A percentile compares a stretch with the other conserved stretches of the same genome.
These are phyloP conservation scores for Camptophora hylomeconis DNA, from an alignment of 2,329 filamentous ascomycete species.

Conservation along the genomic window DNA sequence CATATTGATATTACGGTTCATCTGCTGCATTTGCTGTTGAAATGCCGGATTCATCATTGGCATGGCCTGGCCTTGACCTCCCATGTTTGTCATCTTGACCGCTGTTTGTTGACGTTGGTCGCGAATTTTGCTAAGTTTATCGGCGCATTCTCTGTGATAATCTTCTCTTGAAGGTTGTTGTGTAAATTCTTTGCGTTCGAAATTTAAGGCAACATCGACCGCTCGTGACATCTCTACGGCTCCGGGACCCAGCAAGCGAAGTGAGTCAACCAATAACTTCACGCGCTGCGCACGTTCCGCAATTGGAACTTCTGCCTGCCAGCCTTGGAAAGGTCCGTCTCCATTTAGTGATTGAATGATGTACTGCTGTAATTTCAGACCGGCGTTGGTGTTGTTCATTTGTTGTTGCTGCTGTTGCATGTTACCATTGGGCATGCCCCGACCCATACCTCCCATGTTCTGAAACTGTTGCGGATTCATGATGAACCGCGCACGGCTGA, in stretches of 20 bases:
- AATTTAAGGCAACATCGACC: slow-evolving; percentile 28
- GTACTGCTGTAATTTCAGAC: slow-evolving; percentile 17
- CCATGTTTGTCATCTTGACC: slow-evolving; percentile 24
- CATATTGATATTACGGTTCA: slow-evolving; percentile 29
- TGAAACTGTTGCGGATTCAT: slow-evolving; percentile 17
- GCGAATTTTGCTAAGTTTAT: slow-evolving; percentile 32
- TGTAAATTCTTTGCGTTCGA: slow-evolving; percentile 32
- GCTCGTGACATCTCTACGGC: slow-evolving; percentile 25
- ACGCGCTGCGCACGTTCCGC: slow-evolving; percentile 29
- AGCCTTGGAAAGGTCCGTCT: slow-evolving; percentile 31
- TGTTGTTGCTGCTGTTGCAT: slow-evolving; percentile 14
- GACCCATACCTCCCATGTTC: slow-evolving; percentile 16
- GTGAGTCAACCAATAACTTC: slow-evolving; percentile 33
- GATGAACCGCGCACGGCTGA: too few species aligned
- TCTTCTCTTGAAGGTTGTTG: slow-evolving; percentile 23
- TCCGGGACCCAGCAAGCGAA: slow-evolving; percentile 32
- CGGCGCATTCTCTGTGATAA: slow-evolving; percentile 31
- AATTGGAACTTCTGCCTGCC: slow-evolving; percentile 29
- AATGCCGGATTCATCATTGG: slow-evolving; percentile 20
- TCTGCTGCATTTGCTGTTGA: slow-evolving; percentile 19
- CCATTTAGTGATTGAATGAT: slow-evolving; percentile 27
- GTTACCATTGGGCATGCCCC: slow-evolving; percentile 15
- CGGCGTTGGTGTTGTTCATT: slow-evolving; percentile 3
- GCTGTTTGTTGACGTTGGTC: slow-evolving; percentile 29
- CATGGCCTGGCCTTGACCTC: slow-evolving; percentile 25